Evolutionary conservation across 1,284 basidiomycete genomes (phyloP).

Genomic region (Cryptococcus sp.): DNA sequence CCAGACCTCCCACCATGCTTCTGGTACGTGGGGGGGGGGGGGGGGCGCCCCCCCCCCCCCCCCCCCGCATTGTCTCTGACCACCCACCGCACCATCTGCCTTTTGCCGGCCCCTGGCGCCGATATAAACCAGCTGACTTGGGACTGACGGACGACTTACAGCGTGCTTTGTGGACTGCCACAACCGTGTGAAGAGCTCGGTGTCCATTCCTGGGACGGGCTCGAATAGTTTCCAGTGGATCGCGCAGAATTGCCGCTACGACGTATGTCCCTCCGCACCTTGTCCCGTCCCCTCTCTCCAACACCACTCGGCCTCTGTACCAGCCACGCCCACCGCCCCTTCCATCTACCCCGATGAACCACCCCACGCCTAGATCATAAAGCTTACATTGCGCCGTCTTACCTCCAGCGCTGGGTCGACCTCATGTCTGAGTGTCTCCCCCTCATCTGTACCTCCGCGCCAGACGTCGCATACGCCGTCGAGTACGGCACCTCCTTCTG

Average conservation of each 20-base stretch:
- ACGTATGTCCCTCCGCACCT: conserved; percentile 20
- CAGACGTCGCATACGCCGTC: conserved; percentile 41
- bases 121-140: too few relatives aligned
- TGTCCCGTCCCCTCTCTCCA: not conserved
- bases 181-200: not conserved
- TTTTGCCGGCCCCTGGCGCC: too few relatives aligned
- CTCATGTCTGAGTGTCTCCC: conserved; percentile 31
- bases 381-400: not conserved
- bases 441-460: conserved; percentile 26
- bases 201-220: conserved; percentile 17
- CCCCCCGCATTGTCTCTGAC: not conserved
- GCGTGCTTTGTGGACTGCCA: conserved; percentile 35
- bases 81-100: not conserved
- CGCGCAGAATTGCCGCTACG: conserved; percentile 26
- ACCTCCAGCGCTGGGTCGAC: conserved; percentile 16
- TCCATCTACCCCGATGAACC: not conserved
- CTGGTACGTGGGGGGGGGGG: too few relatives aligned
- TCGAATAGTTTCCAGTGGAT: conserved; percentile 17
- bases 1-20: conserved; percentile 12
- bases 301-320: not conserved
- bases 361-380: too few relatives aligned
- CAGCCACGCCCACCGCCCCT: not conserved
- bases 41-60: too few relatives aligned
- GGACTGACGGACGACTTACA: conserved; percentile 3
- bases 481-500: conserved; percentile 37